These are phyloP conservation scores for Podospora sp. DNA, from an alignment of 495 filamentous ascomycete species.

Conservation along the genomic window DNA sequence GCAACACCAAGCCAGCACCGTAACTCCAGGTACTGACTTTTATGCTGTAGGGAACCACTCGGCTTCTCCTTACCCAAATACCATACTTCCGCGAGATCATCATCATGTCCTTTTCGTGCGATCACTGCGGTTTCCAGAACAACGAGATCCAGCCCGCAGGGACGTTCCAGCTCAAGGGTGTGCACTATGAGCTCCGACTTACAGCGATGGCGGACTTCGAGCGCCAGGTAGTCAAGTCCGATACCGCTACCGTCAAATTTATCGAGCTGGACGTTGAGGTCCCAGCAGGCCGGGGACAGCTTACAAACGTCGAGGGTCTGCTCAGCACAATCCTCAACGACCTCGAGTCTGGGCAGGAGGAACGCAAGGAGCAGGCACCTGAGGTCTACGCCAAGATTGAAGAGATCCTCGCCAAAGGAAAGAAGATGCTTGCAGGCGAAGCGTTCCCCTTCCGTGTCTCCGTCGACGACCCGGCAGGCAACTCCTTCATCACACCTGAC, in stretches of 20 bases:
- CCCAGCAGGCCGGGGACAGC: constrained; percentile 81
- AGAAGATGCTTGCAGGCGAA: constrained; percentile 70
- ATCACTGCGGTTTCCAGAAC: constrained; percentile 83
- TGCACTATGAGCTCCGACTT: constrained; percentile 74
- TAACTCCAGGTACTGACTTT: constrained; percentile 15
- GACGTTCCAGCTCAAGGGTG: constrained; percentile 84
- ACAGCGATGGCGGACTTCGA: constrained; percentile 70
- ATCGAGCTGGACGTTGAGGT: constrained; percentile 89
- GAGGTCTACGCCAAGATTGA: constrained; percentile 77
- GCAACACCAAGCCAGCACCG: constrained; percentile 25
- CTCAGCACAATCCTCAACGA: constrained; percentile 74
- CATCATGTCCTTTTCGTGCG: constrained; percentile 93
- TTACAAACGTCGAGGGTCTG: constrained; percentile 91
- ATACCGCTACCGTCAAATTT: constrained; percentile 77
- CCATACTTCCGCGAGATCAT: constrained; percentile 97
- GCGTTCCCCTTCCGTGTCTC: constrained; percentile 85
- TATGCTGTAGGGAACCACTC: constrained; percentile 69
- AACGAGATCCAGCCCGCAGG: constrained; percentile 90
- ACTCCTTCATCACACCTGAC: constrained; percentile 93
- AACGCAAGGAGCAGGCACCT: constrained; percentile 70
- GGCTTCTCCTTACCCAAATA: constrained; percentile 84
- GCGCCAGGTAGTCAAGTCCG: constrained; percentile 88
- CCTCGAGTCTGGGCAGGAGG: constrained; percentile 71
- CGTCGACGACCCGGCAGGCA: constrained; percentile 91
- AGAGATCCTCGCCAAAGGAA: constrained; percentile 67